Conservation (phyloP, 371 early-diverging fungal species). For the Blakeslea trispora region DNA sequence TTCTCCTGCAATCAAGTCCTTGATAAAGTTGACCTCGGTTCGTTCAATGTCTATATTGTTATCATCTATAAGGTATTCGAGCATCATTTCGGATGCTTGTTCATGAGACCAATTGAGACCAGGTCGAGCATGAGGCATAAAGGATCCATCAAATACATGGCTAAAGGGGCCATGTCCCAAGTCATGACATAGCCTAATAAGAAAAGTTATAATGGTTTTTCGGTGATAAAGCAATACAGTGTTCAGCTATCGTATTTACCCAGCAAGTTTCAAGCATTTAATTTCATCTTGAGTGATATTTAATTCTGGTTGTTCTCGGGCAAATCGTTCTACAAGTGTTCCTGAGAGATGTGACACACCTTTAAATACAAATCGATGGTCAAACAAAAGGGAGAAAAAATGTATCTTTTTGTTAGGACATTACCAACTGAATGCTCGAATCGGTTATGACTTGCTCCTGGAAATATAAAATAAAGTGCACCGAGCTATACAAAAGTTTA, state of each 20-base stretch:
- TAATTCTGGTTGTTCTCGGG: constrained; percentile 78
- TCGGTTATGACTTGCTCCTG: constrained; percentile 90
- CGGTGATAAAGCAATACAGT: no score
- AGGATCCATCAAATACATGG: constrained; percentile 90
- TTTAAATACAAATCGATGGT: constrained; percentile 9
- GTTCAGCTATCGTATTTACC: constrained; percentile 46
- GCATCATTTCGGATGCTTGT: constrained; percentile 85
- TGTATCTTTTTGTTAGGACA: neutral
- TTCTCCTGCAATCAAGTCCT: constrained; percentile 81
- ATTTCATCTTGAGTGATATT: constrained; percentile 78
- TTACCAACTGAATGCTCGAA: constrained; percentile 88
- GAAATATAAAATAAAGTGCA: constrained; percentile 87
- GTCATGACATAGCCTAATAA: constrained; percentile 81
- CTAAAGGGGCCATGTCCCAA: constrained; percentile 95
- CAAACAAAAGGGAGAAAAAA: no score
- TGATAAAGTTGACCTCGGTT: constrained; percentile 78
- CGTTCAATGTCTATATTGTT: constrained; percentile 73
- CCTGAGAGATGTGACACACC: constrained; percentile 86
- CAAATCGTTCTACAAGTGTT: constrained; percentile 69
- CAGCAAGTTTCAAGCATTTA: constrained; percentile 88
- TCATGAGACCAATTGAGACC: constrained; percentile 87
- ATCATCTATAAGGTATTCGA: constrained; percentile 83
- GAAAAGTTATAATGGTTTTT: neutral
- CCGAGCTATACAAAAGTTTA: constrained; percentile 34
- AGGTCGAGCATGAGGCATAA: constrained; percentile 67